A percentile compares a stretch with the other conserved stretches of the same genome.
These are phyloP conservation scores for Millerozyma miso DNA, from an alignment of 805 yeast genomes.

Conservation along the genomic window DNA sequence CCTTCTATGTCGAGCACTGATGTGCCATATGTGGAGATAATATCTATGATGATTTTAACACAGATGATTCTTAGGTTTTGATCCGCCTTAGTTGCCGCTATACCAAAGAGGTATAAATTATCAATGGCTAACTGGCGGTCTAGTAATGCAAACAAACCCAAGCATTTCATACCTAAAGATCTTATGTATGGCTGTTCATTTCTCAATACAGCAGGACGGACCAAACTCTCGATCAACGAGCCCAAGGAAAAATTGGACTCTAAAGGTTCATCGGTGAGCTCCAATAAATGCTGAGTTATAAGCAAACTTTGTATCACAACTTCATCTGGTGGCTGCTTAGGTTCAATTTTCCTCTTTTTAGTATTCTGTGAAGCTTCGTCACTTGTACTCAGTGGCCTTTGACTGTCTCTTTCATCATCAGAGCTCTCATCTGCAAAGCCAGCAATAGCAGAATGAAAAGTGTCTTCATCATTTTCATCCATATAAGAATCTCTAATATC, in stretches of 20 bases:
- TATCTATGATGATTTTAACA: slow-evolving; percentile 69
- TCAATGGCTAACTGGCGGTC: slow-evolving; percentile 60
- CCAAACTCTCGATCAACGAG: slow-evolving; percentile 69
- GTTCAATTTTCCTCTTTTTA: slow-evolving; percentile 33
- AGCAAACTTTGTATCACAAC: slow-evolving; percentile 59
- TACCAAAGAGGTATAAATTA: slow-evolving; percentile 61
- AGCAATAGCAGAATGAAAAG: slow-evolving; percentile 46
- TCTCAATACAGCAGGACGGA: slow-evolving; percentile 63
- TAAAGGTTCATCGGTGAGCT: slow-evolving; percentile 60
- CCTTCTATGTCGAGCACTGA: slow-evolving; percentile 53
- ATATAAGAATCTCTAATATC: slow-evolving; percentile 71
- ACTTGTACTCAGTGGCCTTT: slow-evolving; percentile 5
- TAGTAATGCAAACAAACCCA: slow-evolving; percentile 75
- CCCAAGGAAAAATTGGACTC: slow-evolving; percentile 61
- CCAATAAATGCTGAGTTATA: slow-evolving; percentile 66
- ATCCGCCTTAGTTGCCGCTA: slow-evolving; percentile 64
- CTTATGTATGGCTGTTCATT: slow-evolving; percentile 51
- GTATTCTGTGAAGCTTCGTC: slow-evolving; percentile 25
- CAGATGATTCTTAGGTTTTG: slow-evolving; percentile 60
- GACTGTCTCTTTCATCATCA: slow-evolving; percentile 9
- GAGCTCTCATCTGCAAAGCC: slow-evolving; percentile 20
- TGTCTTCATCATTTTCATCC: slow-evolving; percentile 44
- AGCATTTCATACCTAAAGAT: slow-evolving; percentile 64
- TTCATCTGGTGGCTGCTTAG: slow-evolving; percentile 40
- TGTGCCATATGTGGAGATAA: slow-evolving; percentile 72